A percentile compares a stretch with the other conserved stretches of the same genome.
Conservation (phyloP, 2,329 filamentous ascomycete genomes). For the Xylariaceae sp. region DNA sequence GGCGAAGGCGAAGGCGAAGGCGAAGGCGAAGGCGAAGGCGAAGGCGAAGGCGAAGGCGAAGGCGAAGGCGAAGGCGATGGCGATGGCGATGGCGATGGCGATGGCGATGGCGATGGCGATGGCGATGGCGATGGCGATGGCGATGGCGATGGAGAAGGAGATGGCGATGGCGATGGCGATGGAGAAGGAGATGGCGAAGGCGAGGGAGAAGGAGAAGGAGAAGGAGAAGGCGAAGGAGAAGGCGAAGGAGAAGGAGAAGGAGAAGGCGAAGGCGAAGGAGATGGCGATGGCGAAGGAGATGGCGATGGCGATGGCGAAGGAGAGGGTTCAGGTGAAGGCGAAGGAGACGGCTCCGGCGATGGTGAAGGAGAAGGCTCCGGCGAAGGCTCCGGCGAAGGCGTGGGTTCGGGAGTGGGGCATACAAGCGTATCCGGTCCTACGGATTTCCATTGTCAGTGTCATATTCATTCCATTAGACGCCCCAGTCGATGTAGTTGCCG, state of each 20-base stretch:
- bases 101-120: too few species aligned
- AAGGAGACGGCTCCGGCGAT: neutral
- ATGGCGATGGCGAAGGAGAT: neutral
- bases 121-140: too few species aligned
- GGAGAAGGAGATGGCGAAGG: constrained; percentile 4
- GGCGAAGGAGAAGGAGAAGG: neutral
- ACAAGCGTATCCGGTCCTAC: neutral
- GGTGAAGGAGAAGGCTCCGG: constrained; percentile 1
- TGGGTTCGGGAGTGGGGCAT: constrained; percentile 1
- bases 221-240: too few species aligned
- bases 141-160: too few species aligned
- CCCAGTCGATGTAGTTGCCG: neutral
- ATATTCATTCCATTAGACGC: neutral
- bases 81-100: too few species aligned
- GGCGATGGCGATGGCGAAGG: neutral
- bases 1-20: too few species aligned
- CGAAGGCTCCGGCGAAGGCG: neutral
- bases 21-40: too few species aligned
- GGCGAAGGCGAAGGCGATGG: too few species aligned
- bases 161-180: too few species aligned
- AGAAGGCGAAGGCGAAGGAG: too few species aligned
- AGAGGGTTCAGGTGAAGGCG: constrained; percentile 1
- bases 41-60: too few species aligned
- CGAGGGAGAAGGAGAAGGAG: neutral
- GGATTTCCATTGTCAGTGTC: neutral